phyloP scores from a whole-genome alignment of 2,329 filamentous ascomycete genomes.

The Nannizzia gypsea region DNA sequence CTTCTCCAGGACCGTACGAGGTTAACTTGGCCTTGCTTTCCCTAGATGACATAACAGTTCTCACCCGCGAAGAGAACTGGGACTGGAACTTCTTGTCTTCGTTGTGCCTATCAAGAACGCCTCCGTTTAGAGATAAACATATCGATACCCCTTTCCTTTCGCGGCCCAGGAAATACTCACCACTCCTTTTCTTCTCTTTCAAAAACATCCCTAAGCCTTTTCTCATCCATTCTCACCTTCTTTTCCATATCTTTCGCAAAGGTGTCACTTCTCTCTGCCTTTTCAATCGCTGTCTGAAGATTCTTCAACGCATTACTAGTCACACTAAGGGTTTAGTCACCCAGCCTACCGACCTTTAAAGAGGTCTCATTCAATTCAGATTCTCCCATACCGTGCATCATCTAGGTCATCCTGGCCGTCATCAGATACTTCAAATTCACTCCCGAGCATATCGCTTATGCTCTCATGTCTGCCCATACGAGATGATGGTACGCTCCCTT shows the following conservation, averaged over 20 bases:
- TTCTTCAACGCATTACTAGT: constrained; percentile 12
- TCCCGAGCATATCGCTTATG: background rate
- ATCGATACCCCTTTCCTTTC: background rate
- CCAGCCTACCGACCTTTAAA: background rate
- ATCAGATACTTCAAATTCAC: constrained; percentile 1
- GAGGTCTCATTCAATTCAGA: too few species aligned
- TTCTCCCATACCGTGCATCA: constrained; percentile 9
- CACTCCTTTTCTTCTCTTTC: constrained; percentile 9
- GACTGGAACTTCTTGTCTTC: constrained; percentile 11
- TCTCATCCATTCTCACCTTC: constrained; percentile 12
- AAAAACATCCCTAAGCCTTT: constrained; percentile 11
- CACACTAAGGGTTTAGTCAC: background rate
- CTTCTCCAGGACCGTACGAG: background rate
- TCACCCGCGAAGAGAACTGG: constrained; percentile 9
- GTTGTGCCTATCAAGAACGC: constrained; percentile 7
- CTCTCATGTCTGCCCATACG: background rate
- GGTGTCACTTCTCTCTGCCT: constrained; percentile 13
- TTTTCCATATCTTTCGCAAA: constrained; percentile 14
- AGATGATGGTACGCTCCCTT: background rate
- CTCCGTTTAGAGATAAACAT: background rate
- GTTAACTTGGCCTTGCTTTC: background rate
- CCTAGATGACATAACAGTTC: constrained; percentile 6
- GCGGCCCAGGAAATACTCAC: constrained; percentile 5
- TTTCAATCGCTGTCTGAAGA: constrained; percentile 12
- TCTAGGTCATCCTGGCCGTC: constrained; percentile 9